Conservation (phyloP, 768 basidiomycete genomes). For the Leccinum boreale region DNA sequence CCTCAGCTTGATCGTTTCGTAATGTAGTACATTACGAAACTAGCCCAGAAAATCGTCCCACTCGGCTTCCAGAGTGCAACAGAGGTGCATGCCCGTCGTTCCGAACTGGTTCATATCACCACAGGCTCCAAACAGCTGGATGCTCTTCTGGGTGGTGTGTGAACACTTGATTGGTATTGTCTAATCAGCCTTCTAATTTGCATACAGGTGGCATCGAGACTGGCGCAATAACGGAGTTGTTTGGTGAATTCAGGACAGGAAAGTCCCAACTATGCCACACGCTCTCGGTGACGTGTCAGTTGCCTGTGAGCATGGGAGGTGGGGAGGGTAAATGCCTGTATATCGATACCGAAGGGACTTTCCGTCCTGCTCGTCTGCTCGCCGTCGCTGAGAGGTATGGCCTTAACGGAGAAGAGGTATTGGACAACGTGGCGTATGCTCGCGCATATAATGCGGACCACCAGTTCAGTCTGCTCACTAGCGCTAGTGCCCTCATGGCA, state of each 20-base stretch:
- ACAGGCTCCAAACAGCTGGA: slow-evolving; percentile 97
- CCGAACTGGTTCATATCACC: slow-evolving; percentile 94
- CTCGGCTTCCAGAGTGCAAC: slow-evolving; percentile 98
- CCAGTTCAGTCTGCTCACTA: slow-evolving; percentile 84
- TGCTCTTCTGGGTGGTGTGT: slow-evolving; percentile 84
- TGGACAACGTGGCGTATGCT: slow-evolving; percentile 98
- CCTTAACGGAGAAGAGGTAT: slow-evolving; percentile 95
- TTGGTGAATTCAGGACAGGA: slow-evolving; percentile 97
- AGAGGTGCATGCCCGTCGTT: slow-evolving; percentile 91
- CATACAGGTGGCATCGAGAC: slow-evolving; percentile 89
- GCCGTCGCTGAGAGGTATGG: slow-evolving; percentile 95
- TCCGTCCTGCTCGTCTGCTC: slow-evolving; percentile 91
- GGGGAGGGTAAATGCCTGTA: slow-evolving; percentile 99
- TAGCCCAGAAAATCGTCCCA: slow-evolving; percentile 94
- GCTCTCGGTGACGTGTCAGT: slow-evolving; percentile 95
- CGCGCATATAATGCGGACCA: slow-evolving; percentile 99
- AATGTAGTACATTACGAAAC: slow-evolving; percentile 7
- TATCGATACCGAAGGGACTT: slow-evolving; percentile 99
- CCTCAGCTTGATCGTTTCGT: not conserved
- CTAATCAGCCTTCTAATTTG: slow-evolving; percentile 11
- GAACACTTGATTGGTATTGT: not conserved
- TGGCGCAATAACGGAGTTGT: slow-evolving; percentile 95
- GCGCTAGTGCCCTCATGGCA: slow-evolving; percentile 97
- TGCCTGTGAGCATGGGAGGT: slow-evolving; percentile 96
- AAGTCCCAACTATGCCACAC: slow-evolving; percentile 99